Evolutionary conservation across 306 rosid genomes (phyloP).

Genomic region (Glycine latifolia): DNA sequence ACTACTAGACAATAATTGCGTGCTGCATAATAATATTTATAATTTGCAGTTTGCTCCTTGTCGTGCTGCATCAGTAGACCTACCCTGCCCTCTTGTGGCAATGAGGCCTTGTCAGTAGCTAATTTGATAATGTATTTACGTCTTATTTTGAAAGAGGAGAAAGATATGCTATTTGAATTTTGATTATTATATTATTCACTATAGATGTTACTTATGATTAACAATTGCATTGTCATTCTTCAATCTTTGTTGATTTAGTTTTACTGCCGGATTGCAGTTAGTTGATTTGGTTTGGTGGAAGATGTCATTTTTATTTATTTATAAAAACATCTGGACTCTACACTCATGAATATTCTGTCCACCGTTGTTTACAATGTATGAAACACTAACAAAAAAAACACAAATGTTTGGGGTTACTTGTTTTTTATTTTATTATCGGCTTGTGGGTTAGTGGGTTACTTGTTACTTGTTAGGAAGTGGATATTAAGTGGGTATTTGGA

Average conservation of each 20-base stretch:
- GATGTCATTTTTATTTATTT: background rate
- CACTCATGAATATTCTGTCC: background rate
- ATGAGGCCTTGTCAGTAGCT: background rate
- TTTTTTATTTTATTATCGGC: no score
- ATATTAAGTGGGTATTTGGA: background rate
- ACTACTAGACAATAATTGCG: conserved; percentile 6
- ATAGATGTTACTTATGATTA: background rate
- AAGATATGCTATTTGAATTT: background rate
- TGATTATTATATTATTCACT: background rate
- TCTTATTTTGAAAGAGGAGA: background rate
- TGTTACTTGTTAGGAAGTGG: background rate
- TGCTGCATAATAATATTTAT: background rate
- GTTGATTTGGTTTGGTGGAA: background rate
- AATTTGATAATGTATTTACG: background rate
- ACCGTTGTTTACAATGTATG: background rate
- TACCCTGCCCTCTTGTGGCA: background rate
- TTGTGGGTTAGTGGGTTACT: no score
- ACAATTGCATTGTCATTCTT: conserved; percentile 4
- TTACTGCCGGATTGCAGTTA: conserved; percentile 12
- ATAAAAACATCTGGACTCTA: background rate
- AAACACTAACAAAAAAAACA: background rate
- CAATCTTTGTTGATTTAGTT: background rate
- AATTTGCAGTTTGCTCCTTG: background rate
- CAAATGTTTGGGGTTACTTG: background rate
- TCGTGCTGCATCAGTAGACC: conserved; percentile 7